Evolutionary conservation across 352 stramenopile species (phyloP), one percentile per base, ranked within the genome.

Genomic region (Pythium insidiosum): DNA sequence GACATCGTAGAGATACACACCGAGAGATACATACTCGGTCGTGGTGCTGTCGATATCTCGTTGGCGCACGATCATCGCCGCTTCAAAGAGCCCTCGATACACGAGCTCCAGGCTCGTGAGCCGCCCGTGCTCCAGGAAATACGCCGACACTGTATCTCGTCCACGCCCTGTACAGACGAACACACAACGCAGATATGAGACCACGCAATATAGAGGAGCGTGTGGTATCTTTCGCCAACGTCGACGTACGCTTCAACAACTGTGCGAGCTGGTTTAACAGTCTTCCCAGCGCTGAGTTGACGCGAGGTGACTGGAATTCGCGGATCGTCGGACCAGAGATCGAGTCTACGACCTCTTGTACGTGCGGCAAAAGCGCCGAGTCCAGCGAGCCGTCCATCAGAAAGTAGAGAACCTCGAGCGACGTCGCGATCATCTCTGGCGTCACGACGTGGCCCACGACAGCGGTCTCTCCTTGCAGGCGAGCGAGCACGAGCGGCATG

Each of bases 301-400:
- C 50, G 0, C 42, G 22, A 11, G 46, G 39, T 16, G 71, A 67
- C 40, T 84, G 63, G 34, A 84, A 65, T 9, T 68, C 57, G 16
- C 73, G 38, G 21, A 86, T 64, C 15, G 64, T 67, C 6, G 41
- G 51, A n/a, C 51, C 40, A 10, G 43, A 23, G 13, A 85, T 46
- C 2, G 61, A 53, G 6, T 84, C 67, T 13, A 84, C 58, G 19
- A 88, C 61, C 2, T 70, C 67, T 13, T 62, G 56, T 7, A 87
- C 50, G 30, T 88, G 75, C 5, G 74, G 62, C 13, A 90, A 47
- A 37, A 90, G 46, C 38, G 48, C 57, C 30, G 63, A 69, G 40
- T 83, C 68, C 26, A 83, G 60, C 18, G 76, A 86, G 7, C 78
- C 78, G 29, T 61, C 36, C 35, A 87, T 55, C 19, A 90, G 15